phyloP scores from a whole-genome alignment of 2,329 filamentous ascomycete species.

The Colletotrichum nymphaeae region DNA sequence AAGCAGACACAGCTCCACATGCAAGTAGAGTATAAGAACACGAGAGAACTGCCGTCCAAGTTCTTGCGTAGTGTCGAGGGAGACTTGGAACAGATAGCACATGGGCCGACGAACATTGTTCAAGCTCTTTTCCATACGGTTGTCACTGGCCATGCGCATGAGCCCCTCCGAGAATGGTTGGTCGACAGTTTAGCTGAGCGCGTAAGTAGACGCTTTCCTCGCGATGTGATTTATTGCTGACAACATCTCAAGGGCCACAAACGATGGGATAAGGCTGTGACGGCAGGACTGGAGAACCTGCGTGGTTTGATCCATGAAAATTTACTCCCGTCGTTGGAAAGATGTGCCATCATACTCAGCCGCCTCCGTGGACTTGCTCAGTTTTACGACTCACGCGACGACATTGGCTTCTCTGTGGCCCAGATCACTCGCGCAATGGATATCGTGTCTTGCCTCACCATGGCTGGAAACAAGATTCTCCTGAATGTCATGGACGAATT shows the following conservation, averaged over 20 bases:
- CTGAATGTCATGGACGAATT: conserved; percentile 80
- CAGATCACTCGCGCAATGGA: conserved; percentile 76
- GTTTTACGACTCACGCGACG: conserved; percentile 76
- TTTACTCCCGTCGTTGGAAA: conserved; percentile 87
- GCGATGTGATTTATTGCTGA: conserved; percentile 35
- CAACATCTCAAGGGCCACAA: conserved; percentile 77
- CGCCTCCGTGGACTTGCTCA: conserved; percentile 85
- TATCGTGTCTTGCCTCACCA: conserved; percentile 77
- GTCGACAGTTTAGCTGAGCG: conserved; percentile 84
- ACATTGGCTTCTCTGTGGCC: conserved; percentile 73
- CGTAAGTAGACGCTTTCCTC: conserved; percentile 58
- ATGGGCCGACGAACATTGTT: conserved; percentile 71
- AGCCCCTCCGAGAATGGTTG: conserved; percentile 86
- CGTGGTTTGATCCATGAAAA: conserved; percentile 86
- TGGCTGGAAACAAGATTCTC: conserved; percentile 80
- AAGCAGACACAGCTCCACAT: conserved; percentile 84
- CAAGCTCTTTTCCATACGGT: conserved; percentile 86
- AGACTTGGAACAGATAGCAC: conserved; percentile 71
- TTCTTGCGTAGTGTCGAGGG: conserved; percentile 84
- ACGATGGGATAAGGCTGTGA: conserved; percentile 91
- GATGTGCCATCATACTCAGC: conserved; percentile 83
- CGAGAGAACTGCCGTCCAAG: conserved; percentile 80
- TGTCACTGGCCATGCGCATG: conserved; percentile 83
- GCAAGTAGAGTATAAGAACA: conserved; percentile 83
- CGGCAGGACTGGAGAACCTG: conserved; percentile 80